A percentile compares a stretch with the other conserved stretches of the same genome.
These are phyloP conservation scores for Suillus brevipes DNA, from an alignment of 768 basidiomycete genomes.

Conservation along the genomic window DNA sequence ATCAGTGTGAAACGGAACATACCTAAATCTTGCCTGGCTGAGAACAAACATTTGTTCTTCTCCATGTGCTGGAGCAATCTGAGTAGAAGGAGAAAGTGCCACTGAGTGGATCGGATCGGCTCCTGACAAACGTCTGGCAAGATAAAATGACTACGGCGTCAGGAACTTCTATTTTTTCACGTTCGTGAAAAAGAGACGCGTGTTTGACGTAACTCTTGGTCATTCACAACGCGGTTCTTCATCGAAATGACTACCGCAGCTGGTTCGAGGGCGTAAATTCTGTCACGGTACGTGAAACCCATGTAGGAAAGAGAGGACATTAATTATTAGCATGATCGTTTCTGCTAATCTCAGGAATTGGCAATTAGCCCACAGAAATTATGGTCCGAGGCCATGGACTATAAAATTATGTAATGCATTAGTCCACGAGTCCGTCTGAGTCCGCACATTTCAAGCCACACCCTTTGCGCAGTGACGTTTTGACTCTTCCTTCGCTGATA, in stretches of 20 bases:
- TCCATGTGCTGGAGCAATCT: neutral
- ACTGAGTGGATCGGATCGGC: neutral
- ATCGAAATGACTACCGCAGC: conserved; percentile 38
- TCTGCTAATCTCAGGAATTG: neutral
- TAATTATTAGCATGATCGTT: neutral
- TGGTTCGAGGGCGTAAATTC: neutral
- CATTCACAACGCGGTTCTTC: conserved; percentile 18
- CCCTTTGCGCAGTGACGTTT: neutral
- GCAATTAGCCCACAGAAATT: neutral
- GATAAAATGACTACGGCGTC: neutral
- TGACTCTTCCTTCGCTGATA: neutral
- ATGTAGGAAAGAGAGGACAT: neutral
- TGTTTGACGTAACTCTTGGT: conserved; percentile 17
- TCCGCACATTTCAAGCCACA: too few relatives aligned
- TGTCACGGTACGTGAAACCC: too few relatives aligned
- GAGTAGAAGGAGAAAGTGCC: neutral
- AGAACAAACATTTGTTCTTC: neutral
- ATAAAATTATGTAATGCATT: neutral
- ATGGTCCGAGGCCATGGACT: neutral
- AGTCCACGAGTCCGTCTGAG: neutral
- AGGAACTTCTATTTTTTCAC: neutral
- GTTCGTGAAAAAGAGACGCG: conserved; percentile 5
- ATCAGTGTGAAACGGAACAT: neutral
- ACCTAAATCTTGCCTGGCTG: neutral
- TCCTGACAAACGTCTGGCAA: neutral